A percentile compares a stretch with the other conserved stretches of the same genome.
phyloP scores from a whole-genome alignment of 2,329 filamentous ascomycete species.

The Celoporthe dispersa region DNA sequence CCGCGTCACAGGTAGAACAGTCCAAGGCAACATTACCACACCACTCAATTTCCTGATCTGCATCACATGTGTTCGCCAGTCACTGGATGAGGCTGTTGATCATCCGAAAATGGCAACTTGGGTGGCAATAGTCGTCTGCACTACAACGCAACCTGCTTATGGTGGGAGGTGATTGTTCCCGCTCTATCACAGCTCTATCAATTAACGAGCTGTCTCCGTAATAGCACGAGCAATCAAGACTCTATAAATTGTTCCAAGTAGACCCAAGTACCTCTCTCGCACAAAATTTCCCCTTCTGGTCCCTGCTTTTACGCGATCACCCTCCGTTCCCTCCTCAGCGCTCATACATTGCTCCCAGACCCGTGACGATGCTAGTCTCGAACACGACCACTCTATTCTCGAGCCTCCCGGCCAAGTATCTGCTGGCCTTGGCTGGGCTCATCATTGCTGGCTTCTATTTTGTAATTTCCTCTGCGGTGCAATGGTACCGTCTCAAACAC shows the following conservation, averaged over 20 bases:
- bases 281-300: no score
- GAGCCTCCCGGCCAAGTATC: not conserved
- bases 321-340: not conserved
- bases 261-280: no score
- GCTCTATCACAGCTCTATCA: not conserved
- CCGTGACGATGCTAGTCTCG: not conserved
- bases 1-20: not conserved
- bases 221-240: no score
- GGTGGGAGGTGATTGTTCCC: not conserved
- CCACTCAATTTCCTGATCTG: not conserved
- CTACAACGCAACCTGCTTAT: not conserved
- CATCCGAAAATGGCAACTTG: not conserved
- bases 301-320: not conserved
- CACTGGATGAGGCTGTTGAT: not conserved
- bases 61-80: not conserved
- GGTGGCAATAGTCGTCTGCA: not conserved
- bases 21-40: not conserved
- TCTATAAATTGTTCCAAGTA: not conserved
- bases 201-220: no score
- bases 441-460: not conserved
- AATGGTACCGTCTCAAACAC: slow-evolving; percentile 36
- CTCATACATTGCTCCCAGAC: not conserved
- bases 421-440: not conserved
- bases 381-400: not conserved
- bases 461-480: not conserved